Conservation (phyloP, 1,284 basidiomycete species). For the Rhodotorula sp. region DNA sequence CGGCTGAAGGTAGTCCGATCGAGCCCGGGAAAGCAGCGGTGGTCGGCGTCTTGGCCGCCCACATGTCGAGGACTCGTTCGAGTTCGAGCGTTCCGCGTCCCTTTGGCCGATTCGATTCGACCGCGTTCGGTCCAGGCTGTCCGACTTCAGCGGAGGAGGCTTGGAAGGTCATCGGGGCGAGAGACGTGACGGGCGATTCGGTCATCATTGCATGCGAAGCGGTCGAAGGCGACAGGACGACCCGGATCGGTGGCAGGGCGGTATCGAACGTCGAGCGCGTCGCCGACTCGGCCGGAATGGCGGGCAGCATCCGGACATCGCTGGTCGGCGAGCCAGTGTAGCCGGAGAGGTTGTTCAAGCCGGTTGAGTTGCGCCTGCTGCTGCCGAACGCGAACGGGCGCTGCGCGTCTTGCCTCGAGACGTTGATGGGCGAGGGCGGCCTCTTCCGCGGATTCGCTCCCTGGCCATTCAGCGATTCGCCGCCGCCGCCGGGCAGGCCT, state of each 20-base stretch:
- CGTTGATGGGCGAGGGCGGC: background rate
- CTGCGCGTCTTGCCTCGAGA: slow-evolving; percentile 7
- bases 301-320: slow-evolving; percentile 16
- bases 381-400: slow-evolving; percentile 20
- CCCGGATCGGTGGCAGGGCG: slow-evolving; percentile 3
- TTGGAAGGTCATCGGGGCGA: slow-evolving; percentile 24
- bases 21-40: slow-evolving; percentile 17
- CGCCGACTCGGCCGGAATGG: slow-evolving; percentile 22
- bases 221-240: background rate
- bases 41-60: slow-evolving; percentile 32
- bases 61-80: slow-evolving; percentile 36
- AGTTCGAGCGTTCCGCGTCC: slow-evolving; percentile 35
- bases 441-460: slow-evolving; percentile 1
- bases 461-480: no score
- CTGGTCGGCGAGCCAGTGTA: slow-evolving; percentile 27
- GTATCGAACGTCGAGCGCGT: slow-evolving; percentile 23
- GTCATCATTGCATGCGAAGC: slow-evolving; percentile 1
- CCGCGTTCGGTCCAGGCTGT: slow-evolving; percentile 14
- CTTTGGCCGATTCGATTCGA: slow-evolving; percentile 22
- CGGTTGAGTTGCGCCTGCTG: slow-evolving; percentile 23
- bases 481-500: background rate
- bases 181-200: background rate
- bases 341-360: slow-evolving; percentile 16
- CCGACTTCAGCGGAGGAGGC: slow-evolving; percentile 10
- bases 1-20: slow-evolving; percentile 2